Evolutionary conservation across 345 rosid genomes (phyloP), one percentile per base, ranked within the genome.

Genomic region (Mallotus nudiflorus): DNA sequence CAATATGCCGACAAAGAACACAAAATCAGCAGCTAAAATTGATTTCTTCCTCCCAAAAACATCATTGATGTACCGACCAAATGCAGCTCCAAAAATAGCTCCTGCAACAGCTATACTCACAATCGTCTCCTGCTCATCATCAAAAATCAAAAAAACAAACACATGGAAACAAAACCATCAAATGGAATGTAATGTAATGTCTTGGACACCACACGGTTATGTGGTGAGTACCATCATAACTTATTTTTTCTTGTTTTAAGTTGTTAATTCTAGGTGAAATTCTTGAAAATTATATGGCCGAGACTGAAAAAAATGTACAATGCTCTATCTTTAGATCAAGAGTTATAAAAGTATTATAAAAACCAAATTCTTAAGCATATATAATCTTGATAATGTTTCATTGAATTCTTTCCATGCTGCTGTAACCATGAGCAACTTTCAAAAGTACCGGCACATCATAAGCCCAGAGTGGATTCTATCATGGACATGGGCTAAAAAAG

Each of bases 51-150:
- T 71, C 6, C 94, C 94, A 25, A 82, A 89, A 29, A 81, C 84
- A 50, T 93, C 98, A 33, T 86, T 91, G 6, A 88, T 64, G 86
- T 92, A 89, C 54, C 97, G 96, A 1, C 97, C 96, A 1, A 89
- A 0, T 0, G 89, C 98, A 2, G 97, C 97, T 0, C 98, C 98
- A 44, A 93, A 4, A 22, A 93, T 91, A 9, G 98, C 98, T 19
- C 96, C 96, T 0, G 89, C 96, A 25, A 93, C 94, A 0, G 91
- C 91, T 89, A 88, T 89, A 67, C 97, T 91, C 73, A 93, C 98
- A 5, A 91, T 89, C 11, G 86, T 83, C 54, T 89, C 90, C 72
- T 69, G 45, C 46, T 12, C 15, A 3, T 28, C 19, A 55, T 13
- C 16, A 60, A 42, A 1, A 37, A 2, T 31, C 5, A 4, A 53